These are phyloP conservation scores for Parasarocladium wereldwijsianum DNA, from an alignment of 2,329 filamentous ascomycete genomes.

Conservation along the genomic window DNA sequence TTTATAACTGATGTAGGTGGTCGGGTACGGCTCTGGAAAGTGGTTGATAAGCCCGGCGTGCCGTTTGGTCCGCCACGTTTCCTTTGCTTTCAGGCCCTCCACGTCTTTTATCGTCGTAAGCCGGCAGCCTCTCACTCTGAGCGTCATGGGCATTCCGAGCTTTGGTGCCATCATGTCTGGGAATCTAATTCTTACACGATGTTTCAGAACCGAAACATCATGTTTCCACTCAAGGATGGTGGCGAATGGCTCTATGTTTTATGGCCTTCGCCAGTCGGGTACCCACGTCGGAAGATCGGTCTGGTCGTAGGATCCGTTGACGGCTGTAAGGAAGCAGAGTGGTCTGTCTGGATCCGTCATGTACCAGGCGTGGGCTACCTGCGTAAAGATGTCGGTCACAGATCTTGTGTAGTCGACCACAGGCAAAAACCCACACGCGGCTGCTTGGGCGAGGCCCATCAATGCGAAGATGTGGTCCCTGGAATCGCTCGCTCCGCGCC, in stretches of 20 bases:
- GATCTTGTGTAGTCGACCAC: slow-evolving; percentile 1
- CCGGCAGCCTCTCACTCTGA: neutral
- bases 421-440: neutral
- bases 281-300: slow-evolving; percentile 4
- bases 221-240: neutral
- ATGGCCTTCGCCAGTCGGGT: slow-evolving; percentile 11
- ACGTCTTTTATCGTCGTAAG: neutral
- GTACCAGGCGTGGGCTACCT: neutral
- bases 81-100: neutral
- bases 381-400: neutral
- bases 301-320: neutral
- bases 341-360: neutral
- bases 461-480: slow-evolving; percentile 5
- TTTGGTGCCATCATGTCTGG: neutral
- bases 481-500: slow-evolving; percentile 1
- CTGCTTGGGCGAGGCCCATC: slow-evolving; percentile 2
- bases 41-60: neutral
- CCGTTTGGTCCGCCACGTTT: neutral
- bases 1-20: neutral
- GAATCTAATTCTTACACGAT: neutral
- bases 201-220: neutral
- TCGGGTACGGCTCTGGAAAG: neutral
- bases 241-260: neutral
- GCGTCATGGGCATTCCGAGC: neutral
- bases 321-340: neutral